Base-by-base conservation (phyloP, 306 rosid species). In the Alnus rubra region DNA sequence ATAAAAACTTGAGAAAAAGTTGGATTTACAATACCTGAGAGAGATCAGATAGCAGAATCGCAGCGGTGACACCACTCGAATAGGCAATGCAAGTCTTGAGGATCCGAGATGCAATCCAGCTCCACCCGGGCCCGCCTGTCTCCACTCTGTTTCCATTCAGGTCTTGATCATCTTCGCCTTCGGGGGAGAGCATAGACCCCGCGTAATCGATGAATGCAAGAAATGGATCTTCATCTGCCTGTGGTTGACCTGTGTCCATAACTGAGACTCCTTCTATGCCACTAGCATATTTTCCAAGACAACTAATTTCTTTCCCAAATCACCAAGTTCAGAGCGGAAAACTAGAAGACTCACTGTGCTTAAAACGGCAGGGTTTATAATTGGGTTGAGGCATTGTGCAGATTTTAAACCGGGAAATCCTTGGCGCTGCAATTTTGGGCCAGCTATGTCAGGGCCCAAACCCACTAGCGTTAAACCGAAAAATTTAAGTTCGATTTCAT, bases 31-130 rank as follows among this genome's bases (percentile, higher is more conserved):
- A 55, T 72, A 92, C 97, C 97, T 87, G 92, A 81, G 87, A 82
- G 84, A 94, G 89, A 72, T 91, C 98, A 51, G 98, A 89, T 81
- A 94, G 98, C 65, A 94, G 74, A 77, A 92, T 92, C 1, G 97
- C 97, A 1, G 97, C 80, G 62, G 97, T 94, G 64, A 92, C 97
- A 4, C 95, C 96, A 77, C 97, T 90, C 4, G 97, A 94, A 79
- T 92, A 94, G 76, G 97, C 84, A 74, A 78, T 10, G 76, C 97
- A 94, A 80, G 94, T 89, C 84, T 85, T 92, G 84, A 94, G 93
- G 59, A 94, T 81, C 63, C 91, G 94, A 73, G 91, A 89, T 7
- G 85, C 88, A 63, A 87, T 88, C 98, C 97, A 94, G 45, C 80
- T 89, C 98, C 97, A 92, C 19, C 97, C 90, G 45, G 91, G 88